Base-by-base conservation (phyloP, 2,329 filamentous ascomycete species). In the Cadophora gregata region DNA sequence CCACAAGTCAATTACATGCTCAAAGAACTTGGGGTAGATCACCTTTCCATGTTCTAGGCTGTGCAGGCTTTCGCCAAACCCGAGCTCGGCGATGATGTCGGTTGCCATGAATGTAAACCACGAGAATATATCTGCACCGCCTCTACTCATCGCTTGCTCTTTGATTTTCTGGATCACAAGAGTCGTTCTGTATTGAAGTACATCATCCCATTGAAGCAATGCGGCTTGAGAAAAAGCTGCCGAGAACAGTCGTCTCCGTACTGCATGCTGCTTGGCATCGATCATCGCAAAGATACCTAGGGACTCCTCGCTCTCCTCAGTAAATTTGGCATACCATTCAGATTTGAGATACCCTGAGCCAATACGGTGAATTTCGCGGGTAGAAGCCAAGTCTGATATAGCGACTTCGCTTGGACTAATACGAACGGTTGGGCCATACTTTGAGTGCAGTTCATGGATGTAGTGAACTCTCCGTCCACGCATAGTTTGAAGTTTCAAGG, bases 171-270 rank as follows among this genome's bases (percentile, higher is more conserved):
- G 33, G 10, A 60, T 60, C 3, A 29, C 58, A 45, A 45, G 16
- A 4, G 16, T 45, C 5, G 42, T 45, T 29, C 42, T 36, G 8
- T 24, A 45, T 36, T 60, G 36, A 24, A 60, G 24, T 2, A 60
- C 38, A 2, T 29, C 42, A 12, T 60, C 58, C 58, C 58, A 60
- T 14, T 60, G 36, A 25, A 60, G 36, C 6, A 60, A 60, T 25
- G 36, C 31, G 12, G 27, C 31, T 21, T 36, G 36, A 9, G 45
- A 56, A 12, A 80, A 74, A 0, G 58, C 58, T 27, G 75, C 72
- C 3, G 81, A 80, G 4, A 85, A 73, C 1, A 85, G 76, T 60
- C 78, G 77, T 14, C 82, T 79, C 33, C 79, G 76, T 1, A 74
- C 73, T 9, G 80, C 76, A 71, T 84, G 80, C 33, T 77, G 76